Evolutionary conservation across 768 basidiomycete genomes (phyloP), one percentile per base, ranked within the genome.

Genomic region (Podaxis sp.): DNA sequence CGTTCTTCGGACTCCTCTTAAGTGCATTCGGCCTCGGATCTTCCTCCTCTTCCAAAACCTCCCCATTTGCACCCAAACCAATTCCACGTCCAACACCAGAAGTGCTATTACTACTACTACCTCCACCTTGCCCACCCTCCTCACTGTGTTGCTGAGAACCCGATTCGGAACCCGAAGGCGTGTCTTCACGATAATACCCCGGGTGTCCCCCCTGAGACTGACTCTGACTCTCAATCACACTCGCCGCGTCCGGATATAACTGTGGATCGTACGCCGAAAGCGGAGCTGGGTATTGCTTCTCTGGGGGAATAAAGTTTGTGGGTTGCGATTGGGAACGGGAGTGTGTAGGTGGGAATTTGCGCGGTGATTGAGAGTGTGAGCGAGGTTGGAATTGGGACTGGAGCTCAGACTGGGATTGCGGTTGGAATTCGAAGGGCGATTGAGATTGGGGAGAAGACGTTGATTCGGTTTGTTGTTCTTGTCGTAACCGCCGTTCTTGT

Each of bases 271-370:
- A 77, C 4, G 71, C 61, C 13, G 72, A 69, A 10, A 74, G 51
- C 1, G 74, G 75, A 0, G 74, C 75, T 27, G 76, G 75, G 63
- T 73, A 76, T 62, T 76, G 76, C 62, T 73, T 73, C 42, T 54
- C 58, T 9, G 72, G 70, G 7, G 71, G 62, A 16, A 54, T 23
- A 9, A 64, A 60, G 14, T 36, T 32, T 9, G 21, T 44, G 21
- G 46, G 11, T 21, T 23, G 50, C 4, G 36, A 27, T 37, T 25
- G 56, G n/a, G 21, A 46, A 5, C 23, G 23, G 13, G 44, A 62
- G 40, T 59, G 47, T 11, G 51, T 50, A 25, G 44, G 46, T 0
- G 57, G 25, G 9, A 44, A 18, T 21, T 44, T 44, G 18, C 14
- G 57, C 11, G 32, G 37, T 1, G 32, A n/a, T 51, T 51, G 48